Base-by-base conservation (phyloP, 176 grass and related monocot species). In the Musa schizocarpa region DNA sequence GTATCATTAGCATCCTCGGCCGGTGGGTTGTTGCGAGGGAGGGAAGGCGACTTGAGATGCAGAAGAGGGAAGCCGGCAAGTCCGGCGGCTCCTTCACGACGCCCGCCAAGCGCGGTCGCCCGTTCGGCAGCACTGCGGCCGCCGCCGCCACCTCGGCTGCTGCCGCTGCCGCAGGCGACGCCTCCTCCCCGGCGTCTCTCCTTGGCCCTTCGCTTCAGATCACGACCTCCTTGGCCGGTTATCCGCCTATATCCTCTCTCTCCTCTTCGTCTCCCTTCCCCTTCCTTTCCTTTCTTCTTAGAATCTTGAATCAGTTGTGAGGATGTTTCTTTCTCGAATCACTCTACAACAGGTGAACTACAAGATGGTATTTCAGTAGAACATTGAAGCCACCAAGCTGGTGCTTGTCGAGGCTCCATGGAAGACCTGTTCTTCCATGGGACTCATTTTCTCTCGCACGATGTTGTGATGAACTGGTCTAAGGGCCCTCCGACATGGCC, bases 71-170 rank as follows among this genome's bases (percentile, higher is more conserved):
- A 51, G 78, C 85, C 62, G 86, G 87, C 82, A 97, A 93, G 86
- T 85, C 86, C 58, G 79, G 86, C n/a, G 86, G 77, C 81, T 79
- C 81, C 8, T 84, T 79, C 16, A 76, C 79, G 20, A 78, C 87
- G 79, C 88, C 93, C 68, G 93, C 90, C 55, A 96, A 96, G 90
- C 87, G 93, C 19, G 93, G 93, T 1, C 87, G 93, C 1, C 93
- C 93, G 20, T 88, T 97, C 55, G 93, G 90, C 13, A 92, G 90
- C 81, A 78, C 83, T 22, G 84, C 93, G 11, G 90, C 88, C 0
- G 81, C 78, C 50, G 84, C 68, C 0, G 43, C 34, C 16, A 48
- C 68, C 1, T 34, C 48, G 8, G 34, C 52, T 56, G 23, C 85
- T 6, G 54, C 84, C 6, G 70, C 75, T 9, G 73, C 85, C 0